A percentile compares a stretch with the other conserved stretches of the same genome.
Conservation (phyloP, 768 basidiomycete species). For the Fomitopsis serialis region DNA sequence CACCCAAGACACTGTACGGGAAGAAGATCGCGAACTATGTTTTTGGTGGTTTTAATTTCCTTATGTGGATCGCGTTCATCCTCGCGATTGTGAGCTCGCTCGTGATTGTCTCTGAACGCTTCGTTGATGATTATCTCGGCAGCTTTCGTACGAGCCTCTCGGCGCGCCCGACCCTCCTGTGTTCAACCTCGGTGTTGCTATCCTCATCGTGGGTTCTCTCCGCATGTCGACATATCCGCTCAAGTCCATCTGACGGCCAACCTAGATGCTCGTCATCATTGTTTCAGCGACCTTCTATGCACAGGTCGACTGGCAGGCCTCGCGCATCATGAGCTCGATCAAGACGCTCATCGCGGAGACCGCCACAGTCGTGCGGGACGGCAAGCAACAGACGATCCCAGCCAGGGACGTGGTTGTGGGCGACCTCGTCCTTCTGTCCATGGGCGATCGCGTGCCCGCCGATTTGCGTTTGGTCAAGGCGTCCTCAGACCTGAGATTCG, state of each 20-base stretch:
- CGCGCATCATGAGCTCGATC: constrained; percentile 56
- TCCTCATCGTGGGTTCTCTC: constrained; percentile 43
- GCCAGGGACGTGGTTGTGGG: constrained; percentile 61
- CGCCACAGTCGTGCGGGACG: constrained; percentile 56
- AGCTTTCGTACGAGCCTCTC: constrained; percentile 51
- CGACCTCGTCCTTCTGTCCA: constrained; percentile 55
- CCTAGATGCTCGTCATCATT: constrained; percentile 36
- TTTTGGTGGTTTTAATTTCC: constrained; percentile 53
- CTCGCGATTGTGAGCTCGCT: constrained; percentile 33
- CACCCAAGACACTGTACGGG: constrained; percentile 42
- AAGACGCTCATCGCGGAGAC: constrained; percentile 62
- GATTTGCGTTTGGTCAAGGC: constrained; percentile 61
- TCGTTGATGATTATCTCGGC: constrained; percentile 1
- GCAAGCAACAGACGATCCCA: constrained; percentile 35
- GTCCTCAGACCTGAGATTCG: constrained; percentile 56
- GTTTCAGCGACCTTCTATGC: constrained; percentile 44
- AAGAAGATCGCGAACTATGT: constrained; percentile 47
- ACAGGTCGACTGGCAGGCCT: constrained; percentile 49
- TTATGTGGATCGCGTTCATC: constrained; percentile 52
- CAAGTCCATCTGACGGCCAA: constrained; percentile 45
- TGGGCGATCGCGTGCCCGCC: constrained; percentile 69
- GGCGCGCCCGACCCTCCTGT: constrained; percentile 47
- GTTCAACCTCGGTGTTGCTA: constrained; percentile 55
- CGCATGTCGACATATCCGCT: constrained; percentile 27
- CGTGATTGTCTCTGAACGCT: background rate